Evolutionary conservation across 2,329 filamentous ascomycete species (phyloP), one percentile per base, ranked within the genome.

Genomic region (Magnaporthales sp.): DNA sequence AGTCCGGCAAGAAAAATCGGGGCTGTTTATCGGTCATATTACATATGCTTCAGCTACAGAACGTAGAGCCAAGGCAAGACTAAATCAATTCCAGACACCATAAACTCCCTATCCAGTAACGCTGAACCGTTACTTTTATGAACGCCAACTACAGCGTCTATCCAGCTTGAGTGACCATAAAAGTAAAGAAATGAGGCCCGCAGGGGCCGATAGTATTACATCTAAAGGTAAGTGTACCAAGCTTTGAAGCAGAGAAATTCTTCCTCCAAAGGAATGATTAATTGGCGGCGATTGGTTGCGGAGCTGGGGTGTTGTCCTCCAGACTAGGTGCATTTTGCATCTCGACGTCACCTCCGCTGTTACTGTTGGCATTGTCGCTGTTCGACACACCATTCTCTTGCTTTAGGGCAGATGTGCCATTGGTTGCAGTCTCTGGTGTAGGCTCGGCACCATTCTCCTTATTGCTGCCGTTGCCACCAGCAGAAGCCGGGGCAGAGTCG

Each of bases 321-420:
- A 84, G 71, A 70, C 83, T 86, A 9, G 82, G 78, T 11, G 75
- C 76, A 71, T 82, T 85, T 66, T 76, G 80, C 78, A 84, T 84
- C 72, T 87, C 85, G 29, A 81, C 79, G 60, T 85, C 84, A 64
- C 77, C 78, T 26, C 70, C 74, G 27, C 73, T 77, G 67, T 70
- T 72, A 68, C 73, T 77, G 68, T 75, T 75, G 61, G 77, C 77
- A 68, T 78, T 78, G 72, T 77, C 80, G 68, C 19, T 32, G 78
- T 83, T 83, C 68, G 76, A 74, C 67, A 81, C 80, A 46, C 76
- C 80, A 64, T 90, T 89, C 70, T 86, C 86, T 46, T 46, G 3
- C 72, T 87, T 85, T 1, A 58, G n/a, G 54, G 54, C 29, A n/a
- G 62, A 5, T n/a, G 11, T 46, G 32, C 62, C 62, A 32, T 64